Evolutionary conservation across 2,329 filamentous ascomycete species (phyloP).

Genomic region (Phialocephala sp.): DNA sequence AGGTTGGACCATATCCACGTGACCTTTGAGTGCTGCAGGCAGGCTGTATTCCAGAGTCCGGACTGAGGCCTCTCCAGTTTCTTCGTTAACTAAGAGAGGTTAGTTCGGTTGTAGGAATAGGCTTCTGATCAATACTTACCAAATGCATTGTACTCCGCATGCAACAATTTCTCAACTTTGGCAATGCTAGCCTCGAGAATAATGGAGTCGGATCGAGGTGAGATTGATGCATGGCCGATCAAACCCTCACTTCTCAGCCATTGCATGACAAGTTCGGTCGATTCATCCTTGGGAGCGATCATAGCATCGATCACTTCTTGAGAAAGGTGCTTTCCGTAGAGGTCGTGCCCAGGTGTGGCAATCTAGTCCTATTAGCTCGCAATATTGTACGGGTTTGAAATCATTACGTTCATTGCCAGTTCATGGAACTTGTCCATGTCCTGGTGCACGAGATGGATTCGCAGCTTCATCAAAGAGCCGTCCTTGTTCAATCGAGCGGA

Average conservation of each 20-base stretch:
- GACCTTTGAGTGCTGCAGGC: constrained; percentile 58
- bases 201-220: constrained; percentile 58
- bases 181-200: constrained; percentile 54
- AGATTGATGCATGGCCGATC: constrained; percentile 50
- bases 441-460: constrained; percentile 39
- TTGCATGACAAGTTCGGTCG: constrained; percentile 58
- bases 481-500: constrained; percentile 36
- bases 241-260: constrained; percentile 61
- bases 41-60: constrained; percentile 46
- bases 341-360: constrained; percentile 52
- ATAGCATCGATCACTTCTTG: constrained; percentile 57
- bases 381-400: not conserved
- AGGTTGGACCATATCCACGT: constrained; percentile 64
- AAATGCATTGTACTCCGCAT: constrained; percentile 58
- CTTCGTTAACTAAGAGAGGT: constrained; percentile 28
- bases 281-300: constrained; percentile 58
- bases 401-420: constrained; percentile 38
- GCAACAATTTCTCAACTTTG: constrained; percentile 57
- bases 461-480: constrained; percentile 33
- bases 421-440: constrained; percentile 41
- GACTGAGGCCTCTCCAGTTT: constrained; percentile 29
- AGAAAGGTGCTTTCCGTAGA: constrained; percentile 60
- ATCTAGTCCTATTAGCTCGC: constrained; percentile 31
- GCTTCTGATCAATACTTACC: constrained; percentile 54
- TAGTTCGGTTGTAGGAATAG: constrained; percentile 51